Evolutionary conservation across 2,329 filamentous ascomycete genomes (phyloP).

Genomic region (Incumbomyces lentus): DNA sequence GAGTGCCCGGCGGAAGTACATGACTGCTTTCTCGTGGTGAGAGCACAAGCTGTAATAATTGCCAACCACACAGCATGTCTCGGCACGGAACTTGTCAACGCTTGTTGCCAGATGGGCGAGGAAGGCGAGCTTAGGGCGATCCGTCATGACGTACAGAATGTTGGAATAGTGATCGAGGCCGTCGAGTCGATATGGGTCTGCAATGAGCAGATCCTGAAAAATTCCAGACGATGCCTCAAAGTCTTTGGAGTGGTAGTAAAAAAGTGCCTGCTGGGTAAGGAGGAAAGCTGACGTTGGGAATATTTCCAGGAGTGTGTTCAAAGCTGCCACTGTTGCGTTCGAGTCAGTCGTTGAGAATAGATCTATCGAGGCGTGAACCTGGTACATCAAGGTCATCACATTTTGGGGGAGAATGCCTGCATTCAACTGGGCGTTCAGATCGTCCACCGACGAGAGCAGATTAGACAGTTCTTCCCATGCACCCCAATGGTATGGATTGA

Average conservation of each 20-base stretch:
- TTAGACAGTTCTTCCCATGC: conserved; percentile 89
- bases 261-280: conserved; percentile 75
- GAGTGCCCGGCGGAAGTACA: conserved; percentile 89
- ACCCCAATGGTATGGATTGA: conserved; percentile 93
- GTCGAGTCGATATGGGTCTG: conserved; percentile 63
- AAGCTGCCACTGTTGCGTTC: conserved; percentile 13
- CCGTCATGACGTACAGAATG: conserved; percentile 85
- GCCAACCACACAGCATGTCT: conserved; percentile 91
- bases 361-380: conserved; percentile 81
- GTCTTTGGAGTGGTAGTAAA: conserved; percentile 83
- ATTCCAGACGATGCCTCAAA: conserved; percentile 54
- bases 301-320: conserved; percentile 59
- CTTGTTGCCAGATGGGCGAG: conserved; percentile 81
- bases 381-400: conserved; percentile 88
- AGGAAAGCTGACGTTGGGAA: conserved; percentile 86
- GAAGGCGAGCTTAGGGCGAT: conserved; percentile 81
- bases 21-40: conserved; percentile 93
- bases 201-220: conserved; percentile 59
- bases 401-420: conserved; percentile 59
- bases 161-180: conserved; percentile 94
- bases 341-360: conserved; percentile 65
- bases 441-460: conserved; percentile 67
- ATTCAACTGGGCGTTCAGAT: conserved; percentile 46
- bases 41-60: conserved; percentile 95
- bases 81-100: conserved; percentile 90